Base-by-base conservation (phyloP, 2,329 filamentous ascomycete genomes). In the Epichloe bromicola region DNA sequence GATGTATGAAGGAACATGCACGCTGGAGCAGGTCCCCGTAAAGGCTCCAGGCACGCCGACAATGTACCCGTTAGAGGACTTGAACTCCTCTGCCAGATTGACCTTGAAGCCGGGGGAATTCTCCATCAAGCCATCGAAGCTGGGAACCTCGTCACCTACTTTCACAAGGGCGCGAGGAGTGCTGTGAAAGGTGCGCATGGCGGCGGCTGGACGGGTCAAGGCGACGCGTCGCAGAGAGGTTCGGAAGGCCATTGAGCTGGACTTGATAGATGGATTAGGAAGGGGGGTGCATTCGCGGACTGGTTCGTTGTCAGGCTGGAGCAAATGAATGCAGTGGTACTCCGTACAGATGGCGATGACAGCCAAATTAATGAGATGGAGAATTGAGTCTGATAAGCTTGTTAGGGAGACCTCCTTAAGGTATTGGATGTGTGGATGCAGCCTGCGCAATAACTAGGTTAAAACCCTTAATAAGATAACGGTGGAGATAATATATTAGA, bases 91-190 rank as follows among this genome's bases (percentile, higher is more conserved):
- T 59, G 86, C 80, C 53, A 97, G 76, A 70, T 88, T 91, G 67
- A 97, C 82, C 70, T 90, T 93, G 77, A 89, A 94, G 54, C 86
- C 88, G 1, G 91, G 91, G 91, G 85, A 89, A 69, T 79, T 78
- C 71, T 97, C 86, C 57, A 83, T 83, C 59, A 95, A 78, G 47
- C 86, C 82, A 57, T 89, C 81, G 52, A 91, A 70, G 67, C 82
- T 71, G 43, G 91, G 93, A 51, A 97, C 74, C 58, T 76, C 70
- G 67, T 96, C 89, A 62, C 90, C 90, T 54, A 82, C 82, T 61
- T 85, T 78, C 65, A 97, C 85, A 57, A 79, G 72, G 42, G 73
- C 73, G 46, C 74, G 74, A 45, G 77, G 68, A 37, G 83, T 80
- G 56, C 74, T 72, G 71, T 88, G 84, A 73, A 90, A 90, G 59